phyloP scores from a whole-genome alignment of 768 basidiomycete genomes.

The Leccinum obscurum region DNA sequence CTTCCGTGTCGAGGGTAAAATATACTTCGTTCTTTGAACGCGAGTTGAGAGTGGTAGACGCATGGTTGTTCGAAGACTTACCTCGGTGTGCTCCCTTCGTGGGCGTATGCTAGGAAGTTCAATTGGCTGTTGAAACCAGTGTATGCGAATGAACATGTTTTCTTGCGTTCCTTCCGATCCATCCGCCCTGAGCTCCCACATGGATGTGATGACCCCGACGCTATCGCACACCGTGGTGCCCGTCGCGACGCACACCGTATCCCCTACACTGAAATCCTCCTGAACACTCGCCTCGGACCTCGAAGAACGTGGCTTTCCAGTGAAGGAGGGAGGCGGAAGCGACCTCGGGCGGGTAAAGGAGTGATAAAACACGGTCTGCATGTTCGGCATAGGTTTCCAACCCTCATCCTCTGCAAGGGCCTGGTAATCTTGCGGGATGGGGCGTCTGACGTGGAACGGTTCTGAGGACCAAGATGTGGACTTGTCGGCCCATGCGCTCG shows the following conservation, averaged over 20 bases:
- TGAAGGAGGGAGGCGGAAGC: constrained; percentile 17
- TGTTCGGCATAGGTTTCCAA: constrained; percentile 20
- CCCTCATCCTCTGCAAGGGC: constrained; percentile 27
- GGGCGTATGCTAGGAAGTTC: constrained; percentile 63
- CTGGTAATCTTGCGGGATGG: constrained; percentile 29
- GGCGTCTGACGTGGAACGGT: constrained; percentile 21
- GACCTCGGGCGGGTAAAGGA: constrained; percentile 29
- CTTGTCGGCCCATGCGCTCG: constrained; percentile 28
- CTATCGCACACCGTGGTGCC: constrained; percentile 49
- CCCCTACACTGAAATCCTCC: constrained; percentile 55
- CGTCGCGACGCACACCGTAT: constrained; percentile 63
- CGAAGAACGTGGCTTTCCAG: constrained; percentile 12
- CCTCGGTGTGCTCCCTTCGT: constrained; percentile 59
- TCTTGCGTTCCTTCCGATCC: constrained; percentile 29
- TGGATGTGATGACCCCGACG: constrained; percentile 65
- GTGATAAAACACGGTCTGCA: constrained; percentile 30
- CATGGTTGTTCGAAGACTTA: constrained; percentile 30
- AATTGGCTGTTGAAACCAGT: constrained; percentile 73
- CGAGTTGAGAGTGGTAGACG: constrained; percentile 3
- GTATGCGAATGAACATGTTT: constrained; percentile 59
- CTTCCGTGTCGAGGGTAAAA: constrained; percentile 53
- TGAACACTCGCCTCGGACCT: constrained; percentile 8
- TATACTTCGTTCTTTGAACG: constrained; percentile 70
- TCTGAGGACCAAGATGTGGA: constrained; percentile 30
- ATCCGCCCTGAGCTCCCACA: constrained; percentile 56